Conservation (phyloP, 2,329 filamentous ascomycete genomes). For the Phyllosticta citrichinensis region DNA sequence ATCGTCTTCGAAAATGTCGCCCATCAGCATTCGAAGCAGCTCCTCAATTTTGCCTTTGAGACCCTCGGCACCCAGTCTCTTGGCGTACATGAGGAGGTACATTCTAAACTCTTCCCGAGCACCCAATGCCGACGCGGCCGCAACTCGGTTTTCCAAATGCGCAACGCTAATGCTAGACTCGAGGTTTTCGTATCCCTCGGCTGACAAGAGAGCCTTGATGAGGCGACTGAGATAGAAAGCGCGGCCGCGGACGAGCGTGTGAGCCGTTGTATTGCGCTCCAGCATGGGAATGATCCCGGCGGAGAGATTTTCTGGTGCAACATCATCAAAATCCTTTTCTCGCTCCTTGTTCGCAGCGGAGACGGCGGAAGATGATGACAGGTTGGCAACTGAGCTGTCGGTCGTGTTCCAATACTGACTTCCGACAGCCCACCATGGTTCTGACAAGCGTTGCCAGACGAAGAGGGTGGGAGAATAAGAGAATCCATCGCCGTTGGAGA, state of each 20-base stretch:
- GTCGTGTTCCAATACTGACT: slow-evolving; percentile 99
- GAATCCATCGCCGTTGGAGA: slow-evolving; percentile 92
- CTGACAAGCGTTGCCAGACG: slow-evolving; percentile 89
- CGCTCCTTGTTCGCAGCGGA: slow-evolving; percentile 13
- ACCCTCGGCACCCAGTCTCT: slow-evolving; percentile 84
- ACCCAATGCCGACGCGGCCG: slow-evolving; percentile 73
- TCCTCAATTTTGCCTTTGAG: slow-evolving; percentile 85
- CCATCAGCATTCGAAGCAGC: slow-evolving; percentile 69
- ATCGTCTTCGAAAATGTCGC: slow-evolving; percentile 51
- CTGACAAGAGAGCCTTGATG: slow-evolving; percentile 77
- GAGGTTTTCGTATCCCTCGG: slow-evolving; percentile 85
- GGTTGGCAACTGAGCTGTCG: slow-evolving; percentile 74
- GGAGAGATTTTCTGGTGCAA: slow-evolving; percentile 55
- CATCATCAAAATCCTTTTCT: slow-evolving; percentile 35
- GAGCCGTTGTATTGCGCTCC: slow-evolving; percentile 88
- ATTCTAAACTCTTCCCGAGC: slow-evolving; percentile 87
- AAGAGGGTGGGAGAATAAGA: slow-evolving; percentile 79
- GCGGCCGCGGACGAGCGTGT: slow-evolving; percentile 81
- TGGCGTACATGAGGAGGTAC: slow-evolving; percentile 97
- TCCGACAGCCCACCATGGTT: slow-evolving; percentile 95
- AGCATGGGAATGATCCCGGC: slow-evolving; percentile 88
- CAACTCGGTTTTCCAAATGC: slow-evolving; percentile 89
- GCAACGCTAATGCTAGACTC: slow-evolving; percentile 87
- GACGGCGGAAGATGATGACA: slow-evolving; percentile 52
- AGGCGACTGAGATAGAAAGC: slow-evolving; percentile 86